A percentile compares a stretch with the other conserved stretches of the same genome.
Conservation (phyloP, 208 protist species). For the Herpetomonas samuelpessoai region DNA sequence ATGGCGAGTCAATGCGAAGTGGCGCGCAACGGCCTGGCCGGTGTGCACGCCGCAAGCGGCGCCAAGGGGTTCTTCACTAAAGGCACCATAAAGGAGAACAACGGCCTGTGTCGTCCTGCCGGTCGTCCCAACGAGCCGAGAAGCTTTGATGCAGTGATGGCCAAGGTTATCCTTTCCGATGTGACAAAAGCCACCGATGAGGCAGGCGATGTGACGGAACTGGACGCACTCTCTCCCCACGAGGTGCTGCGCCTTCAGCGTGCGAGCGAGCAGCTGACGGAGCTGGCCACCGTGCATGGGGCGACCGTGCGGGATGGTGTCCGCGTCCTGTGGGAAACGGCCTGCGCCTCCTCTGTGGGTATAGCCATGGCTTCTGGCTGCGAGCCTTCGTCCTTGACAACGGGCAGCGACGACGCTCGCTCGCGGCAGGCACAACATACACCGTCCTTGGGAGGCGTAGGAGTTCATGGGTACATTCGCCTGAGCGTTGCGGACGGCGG, state of each 20-base stretch:
- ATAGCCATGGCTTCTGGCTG: constrained; percentile 49
- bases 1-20: constrained; percentile 58
- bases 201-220: neutral
- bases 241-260: constrained; percentile 1
- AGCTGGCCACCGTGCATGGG: constrained; percentile 36
- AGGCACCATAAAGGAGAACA: constrained; percentile 56
- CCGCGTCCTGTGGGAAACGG: constrained; percentile 49
- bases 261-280: constrained; percentile 50
- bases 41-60: constrained; percentile 64
- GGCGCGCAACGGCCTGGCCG: constrained; percentile 67
- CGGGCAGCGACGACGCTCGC: neutral
- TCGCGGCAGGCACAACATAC: neutral
- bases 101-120: constrained; percentile 56
- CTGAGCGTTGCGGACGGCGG: constrained; percentile 70
- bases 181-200: neutral
- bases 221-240: neutral
- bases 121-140: constrained; percentile 38
- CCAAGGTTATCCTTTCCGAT: constrained; percentile 19
- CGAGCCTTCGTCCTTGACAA: constrained; percentile 21
- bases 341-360: constrained; percentile 42
- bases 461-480: constrained; percentile 41
- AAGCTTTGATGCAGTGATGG: constrained; percentile 32
- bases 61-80: constrained; percentile 57
- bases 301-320: constrained; percentile 47
- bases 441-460: constrained; percentile 26